Percentiles rank a stretch among this genome's conserved stretches.
Conservation (phyloP, 2,329 filamentous ascomycete species). For the Ceratocystis cacaofunesta region DNA sequence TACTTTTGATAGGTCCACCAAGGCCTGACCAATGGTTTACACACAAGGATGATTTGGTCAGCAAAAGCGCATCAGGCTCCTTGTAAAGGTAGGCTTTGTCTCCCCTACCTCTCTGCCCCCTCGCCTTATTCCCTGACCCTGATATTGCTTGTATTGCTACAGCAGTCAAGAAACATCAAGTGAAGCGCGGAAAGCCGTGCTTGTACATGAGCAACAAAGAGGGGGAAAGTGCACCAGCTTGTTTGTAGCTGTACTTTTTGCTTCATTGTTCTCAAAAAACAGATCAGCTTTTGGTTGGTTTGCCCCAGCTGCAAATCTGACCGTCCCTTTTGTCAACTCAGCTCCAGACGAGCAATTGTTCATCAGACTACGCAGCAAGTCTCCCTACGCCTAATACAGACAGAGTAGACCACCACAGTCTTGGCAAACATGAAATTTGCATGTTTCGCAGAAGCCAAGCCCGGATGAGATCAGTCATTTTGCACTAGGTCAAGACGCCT, state of each 20-base stretch:
- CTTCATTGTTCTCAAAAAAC: no score
- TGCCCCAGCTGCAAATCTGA: neutral
- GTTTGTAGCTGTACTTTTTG: no score
- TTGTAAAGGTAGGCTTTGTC: neutral
- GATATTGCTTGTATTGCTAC: neutral
- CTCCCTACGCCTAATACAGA: neutral
- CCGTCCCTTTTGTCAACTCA: neutral
- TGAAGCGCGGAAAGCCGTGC: neutral
- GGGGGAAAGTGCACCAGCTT: no score
- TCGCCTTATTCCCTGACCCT: neutral
- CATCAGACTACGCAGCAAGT: neutral
- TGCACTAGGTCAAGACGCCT: neutral
- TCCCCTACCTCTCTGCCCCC: neutral
- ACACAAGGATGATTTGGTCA: neutral
- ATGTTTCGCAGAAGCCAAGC: neutral
- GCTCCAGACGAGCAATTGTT: neutral
- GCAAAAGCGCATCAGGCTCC: neutral
- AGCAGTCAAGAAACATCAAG: neutral
- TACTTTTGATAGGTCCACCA: conserved; percentile 2
- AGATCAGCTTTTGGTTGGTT: neutral
- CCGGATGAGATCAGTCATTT: neutral
- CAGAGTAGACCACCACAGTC: neutral
- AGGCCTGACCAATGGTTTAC: neutral
- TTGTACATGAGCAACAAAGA: no score
- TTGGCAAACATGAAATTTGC: neutral